phyloP scores from a whole-genome alignment of 1,284 basidiomycete species.

The Puccinia hordei region DNA sequence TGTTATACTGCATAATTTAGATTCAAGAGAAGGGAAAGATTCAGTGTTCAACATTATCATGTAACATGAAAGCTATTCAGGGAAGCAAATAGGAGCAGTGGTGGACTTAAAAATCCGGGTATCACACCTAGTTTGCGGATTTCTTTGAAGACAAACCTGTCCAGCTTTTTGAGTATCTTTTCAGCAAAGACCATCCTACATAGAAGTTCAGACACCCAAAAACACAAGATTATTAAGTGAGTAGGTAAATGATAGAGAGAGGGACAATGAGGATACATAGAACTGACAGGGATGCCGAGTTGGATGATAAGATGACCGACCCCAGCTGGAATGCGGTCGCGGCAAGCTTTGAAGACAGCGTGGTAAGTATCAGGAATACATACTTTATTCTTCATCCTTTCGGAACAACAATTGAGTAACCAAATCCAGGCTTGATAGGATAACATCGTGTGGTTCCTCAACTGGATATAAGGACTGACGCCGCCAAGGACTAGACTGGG shows the following conservation, averaged over 20 bases:
- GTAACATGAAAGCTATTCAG: too few relatives aligned
- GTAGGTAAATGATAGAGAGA: background rate
- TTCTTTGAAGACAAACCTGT: slow-evolving; percentile 32
- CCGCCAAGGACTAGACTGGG: too few relatives aligned
- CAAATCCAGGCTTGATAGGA: slow-evolving; percentile 64
- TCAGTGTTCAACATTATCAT: background rate
- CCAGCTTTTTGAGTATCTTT: slow-evolving; percentile 34
- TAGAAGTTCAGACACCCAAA: background rate
- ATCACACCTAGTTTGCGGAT: slow-evolving; percentile 31
- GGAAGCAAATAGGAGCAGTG: too few relatives aligned
- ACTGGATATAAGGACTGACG: too few relatives aligned
- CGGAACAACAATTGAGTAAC: slow-evolving; percentile 79
- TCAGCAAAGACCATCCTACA: slow-evolving; percentile 78
- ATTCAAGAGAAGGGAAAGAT: background rate
- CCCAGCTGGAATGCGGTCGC: slow-evolving; percentile 52
- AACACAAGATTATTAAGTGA: background rate
- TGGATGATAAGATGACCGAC: slow-evolving; percentile 58
- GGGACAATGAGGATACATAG: background rate
- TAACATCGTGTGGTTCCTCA: too few relatives aligned
- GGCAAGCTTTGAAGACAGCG: slow-evolving; percentile 66
- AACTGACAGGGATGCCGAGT: slow-evolving; percentile 59
- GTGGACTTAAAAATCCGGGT: slow-evolving; percentile 50
- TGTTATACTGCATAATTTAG: slow-evolving; percentile 42
- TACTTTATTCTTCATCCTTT: slow-evolving; percentile 77
- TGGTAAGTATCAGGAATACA: slow-evolving; percentile 73